Conservation (phyloP, 1,284 basidiomycete genomes). For the Lignosus rhinocerotis region DNA sequence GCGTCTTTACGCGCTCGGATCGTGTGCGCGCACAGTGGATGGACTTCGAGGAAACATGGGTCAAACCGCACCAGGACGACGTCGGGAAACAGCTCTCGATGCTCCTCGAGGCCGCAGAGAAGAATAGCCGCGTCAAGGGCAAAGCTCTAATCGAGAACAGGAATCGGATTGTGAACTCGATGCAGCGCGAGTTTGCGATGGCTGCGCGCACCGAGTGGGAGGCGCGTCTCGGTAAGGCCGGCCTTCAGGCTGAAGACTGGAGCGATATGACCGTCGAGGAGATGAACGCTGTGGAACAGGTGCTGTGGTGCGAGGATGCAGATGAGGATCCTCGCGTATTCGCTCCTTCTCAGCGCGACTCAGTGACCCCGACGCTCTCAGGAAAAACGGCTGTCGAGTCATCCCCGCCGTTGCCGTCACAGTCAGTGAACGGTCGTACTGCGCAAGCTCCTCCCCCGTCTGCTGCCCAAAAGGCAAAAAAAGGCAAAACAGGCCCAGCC, state of each 20-base stretch:
- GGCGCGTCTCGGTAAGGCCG: slow-evolving; percentile 15
- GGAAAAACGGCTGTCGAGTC: slow-evolving; percentile 5
- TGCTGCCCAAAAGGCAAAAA: slow-evolving; percentile 10
- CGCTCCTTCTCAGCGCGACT: slow-evolving; percentile 1
- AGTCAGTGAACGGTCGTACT: slow-evolving; percentile 6
- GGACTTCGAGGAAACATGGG: slow-evolving; percentile 18
- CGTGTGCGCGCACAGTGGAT: slow-evolving; percentile 19
- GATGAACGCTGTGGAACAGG: slow-evolving; percentile 22
- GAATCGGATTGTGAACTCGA: slow-evolving; percentile 13
- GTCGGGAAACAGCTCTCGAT: slow-evolving; percentile 11
- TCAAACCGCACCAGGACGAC: slow-evolving; percentile 6
- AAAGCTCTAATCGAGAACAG: slow-evolving; percentile 6
- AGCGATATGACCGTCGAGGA: slow-evolving; percentile 20
- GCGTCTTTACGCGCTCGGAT: slow-evolving; percentile 15
- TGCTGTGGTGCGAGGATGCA: slow-evolving; percentile 16
- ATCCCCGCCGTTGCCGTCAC: slow-evolving; percentile 5
- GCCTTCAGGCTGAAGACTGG: slow-evolving; percentile 24
- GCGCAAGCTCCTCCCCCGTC: slow-evolving; percentile 1
- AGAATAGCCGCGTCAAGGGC: slow-evolving; percentile 14
- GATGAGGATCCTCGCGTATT: slow-evolving; percentile 6
- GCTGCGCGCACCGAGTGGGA: slow-evolving; percentile 23
- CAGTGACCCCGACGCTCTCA: slow-evolving; percentile 1
- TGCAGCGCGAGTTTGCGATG: slow-evolving; percentile 18
- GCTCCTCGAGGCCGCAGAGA: slow-evolving; percentile 12
- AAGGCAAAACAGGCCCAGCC: slow-evolving; percentile 6